Conservation (phyloP, 2,329 filamentous ascomycete genomes). For the Parafenestella ontariensis region DNA sequence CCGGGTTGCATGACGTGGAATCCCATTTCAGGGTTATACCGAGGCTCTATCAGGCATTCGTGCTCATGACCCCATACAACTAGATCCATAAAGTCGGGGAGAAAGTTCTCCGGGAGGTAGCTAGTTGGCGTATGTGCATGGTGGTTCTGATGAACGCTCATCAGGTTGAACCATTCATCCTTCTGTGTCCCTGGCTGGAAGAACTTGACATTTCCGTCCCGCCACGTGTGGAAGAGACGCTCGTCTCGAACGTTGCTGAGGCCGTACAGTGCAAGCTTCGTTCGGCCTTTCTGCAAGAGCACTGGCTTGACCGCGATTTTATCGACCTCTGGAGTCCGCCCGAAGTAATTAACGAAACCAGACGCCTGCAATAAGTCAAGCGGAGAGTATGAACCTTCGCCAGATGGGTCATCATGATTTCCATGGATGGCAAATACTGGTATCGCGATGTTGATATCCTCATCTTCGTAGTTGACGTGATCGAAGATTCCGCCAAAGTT, state of each 20-base stretch:
- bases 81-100: slow-evolving; percentile 89
- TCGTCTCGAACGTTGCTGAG: slow-evolving; percentile 97
- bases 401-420: slow-evolving; percentile 98
- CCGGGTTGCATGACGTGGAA: slow-evolving; percentile 98
- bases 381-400: slow-evolving; percentile 89
- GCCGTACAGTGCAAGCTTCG: slow-evolving; percentile 91
- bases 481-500: slow-evolving; percentile 88
- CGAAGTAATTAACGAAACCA: slow-evolving; percentile 94
- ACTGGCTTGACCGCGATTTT: slow-evolving; percentile 93
- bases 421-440: slow-evolving; percentile 98
- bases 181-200: slow-evolving; percentile 82
- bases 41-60: slow-evolving; percentile 89
- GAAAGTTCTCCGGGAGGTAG: slow-evolving; percentile 92
- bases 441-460: slow-evolving; percentile 95
- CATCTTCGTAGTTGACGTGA: slow-evolving; percentile 97
- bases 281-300: slow-evolving; percentile 88
- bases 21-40: slow-evolving; percentile 81
- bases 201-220: slow-evolving; percentile 93
- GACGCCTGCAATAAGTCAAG: slow-evolving; percentile 90
- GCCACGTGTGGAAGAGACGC: slow-evolving; percentile 89
- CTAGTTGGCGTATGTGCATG: slow-evolving; percentile 88
- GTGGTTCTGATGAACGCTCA: slow-evolving; percentile 96
- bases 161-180: slow-evolving; percentile 92
- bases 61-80: slow-evolving; percentile 98
- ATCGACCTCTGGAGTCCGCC: slow-evolving; percentile 87